Evolutionary conservation across 169 alveolate genomes (phyloP), one percentile per base, ranked within the genome.

Genomic region (Miamiensis avidus): DNA sequence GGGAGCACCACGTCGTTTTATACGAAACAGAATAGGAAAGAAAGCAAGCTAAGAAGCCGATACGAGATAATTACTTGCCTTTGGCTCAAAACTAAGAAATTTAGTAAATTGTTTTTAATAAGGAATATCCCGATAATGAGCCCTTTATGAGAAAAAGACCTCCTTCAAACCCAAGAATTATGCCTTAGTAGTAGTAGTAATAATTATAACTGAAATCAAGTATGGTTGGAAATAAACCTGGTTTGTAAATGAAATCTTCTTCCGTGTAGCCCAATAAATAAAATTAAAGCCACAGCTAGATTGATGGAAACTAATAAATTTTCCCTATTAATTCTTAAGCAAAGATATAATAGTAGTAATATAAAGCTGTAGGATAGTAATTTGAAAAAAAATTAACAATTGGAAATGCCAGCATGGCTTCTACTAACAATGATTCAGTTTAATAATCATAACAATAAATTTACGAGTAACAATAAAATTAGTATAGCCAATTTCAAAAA

Each of bases 21-120:
- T 92, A 85, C 87, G 97, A 95, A 86, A 88, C 93, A 15, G 98
- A 95, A 78, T 86, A 76, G 78, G 98, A 95, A 91, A 89, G 96
- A 90, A 85, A 88, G 82, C 78, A 87, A 81, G 77, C 78, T 33
- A 91, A 92, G 49, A 91, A 89, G 74, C 91, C 93, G 25, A 92
- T 93, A 29, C 86, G 95, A 64, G 94, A 92, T 32, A 95, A 88
- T 33, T 95, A 82, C 73, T 75, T 92, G 29, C 98, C 98, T 0
- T 83, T 95, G 27, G 88, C 95, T 34, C 86, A 82, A 65, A 89
- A 90, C 82, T 94, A 94, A 29, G 98, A 91, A 34, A 91, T 95
- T 27, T 84, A 93, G 79, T 31, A 78, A 31, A 88, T 64, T 32
- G 90, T 86, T 1, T 86, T 86, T 86, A 65, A 81, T 64, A 79